These are phyloP conservation scores for Crotalaria pallida DNA, from an alignment of 306 rosid genomes.

Conservation along the genomic window DNA sequence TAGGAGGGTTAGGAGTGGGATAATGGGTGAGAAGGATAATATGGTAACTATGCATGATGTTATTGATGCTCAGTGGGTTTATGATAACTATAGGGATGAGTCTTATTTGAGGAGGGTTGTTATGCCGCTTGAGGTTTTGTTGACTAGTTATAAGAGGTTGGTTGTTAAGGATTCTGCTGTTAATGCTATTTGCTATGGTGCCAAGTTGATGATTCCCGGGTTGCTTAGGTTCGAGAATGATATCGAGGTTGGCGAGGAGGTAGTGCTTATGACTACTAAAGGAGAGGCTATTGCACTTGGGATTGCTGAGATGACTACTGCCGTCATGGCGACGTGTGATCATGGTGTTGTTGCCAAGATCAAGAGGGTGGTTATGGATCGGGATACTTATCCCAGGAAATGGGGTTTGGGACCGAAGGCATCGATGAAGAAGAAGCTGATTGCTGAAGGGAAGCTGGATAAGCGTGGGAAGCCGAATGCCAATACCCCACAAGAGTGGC, in stretches of 20 bases:
- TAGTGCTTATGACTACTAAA: constrained; percentile 80
- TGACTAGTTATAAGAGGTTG: constrained; percentile 74
- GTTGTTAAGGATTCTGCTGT: constrained; percentile 88
- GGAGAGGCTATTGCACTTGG: constrained; percentile 86
- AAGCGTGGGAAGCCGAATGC: constrained; percentile 76
- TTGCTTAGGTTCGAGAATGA: constrained; percentile 76
- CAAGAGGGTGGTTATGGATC: constrained; percentile 88
- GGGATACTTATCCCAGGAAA: constrained; percentile 83
- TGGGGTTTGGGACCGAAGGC: constrained; percentile 90
- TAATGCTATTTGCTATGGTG: constrained; percentile 85
- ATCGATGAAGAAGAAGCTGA: constrained; percentile 67
- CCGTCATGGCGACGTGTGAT: constrained; percentile 87
- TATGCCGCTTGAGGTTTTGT: constrained; percentile 69
- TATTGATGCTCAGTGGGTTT: constrained; percentile 77
- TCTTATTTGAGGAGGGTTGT: constrained; percentile 70
- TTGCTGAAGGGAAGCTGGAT: constrained; percentile 61
- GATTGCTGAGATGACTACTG: constrained; percentile 84
- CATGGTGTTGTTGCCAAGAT: constrained; percentile 82
- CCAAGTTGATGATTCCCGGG: constrained; percentile 86
- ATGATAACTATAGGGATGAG: constrained; percentile 67
- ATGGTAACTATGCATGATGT: constrained; percentile 93
- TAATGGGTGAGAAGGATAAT: constrained; percentile 79
- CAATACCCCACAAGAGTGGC: constrained; percentile 67
- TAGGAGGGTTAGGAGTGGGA: constrained; percentile 79
- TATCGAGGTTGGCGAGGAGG: constrained; percentile 74